Evolutionary conservation across 225 moss, liverwort and hornwort species (phyloP), one percentile per base, ranked within the genome.

Genomic region (Bryum argenteum): DNA sequence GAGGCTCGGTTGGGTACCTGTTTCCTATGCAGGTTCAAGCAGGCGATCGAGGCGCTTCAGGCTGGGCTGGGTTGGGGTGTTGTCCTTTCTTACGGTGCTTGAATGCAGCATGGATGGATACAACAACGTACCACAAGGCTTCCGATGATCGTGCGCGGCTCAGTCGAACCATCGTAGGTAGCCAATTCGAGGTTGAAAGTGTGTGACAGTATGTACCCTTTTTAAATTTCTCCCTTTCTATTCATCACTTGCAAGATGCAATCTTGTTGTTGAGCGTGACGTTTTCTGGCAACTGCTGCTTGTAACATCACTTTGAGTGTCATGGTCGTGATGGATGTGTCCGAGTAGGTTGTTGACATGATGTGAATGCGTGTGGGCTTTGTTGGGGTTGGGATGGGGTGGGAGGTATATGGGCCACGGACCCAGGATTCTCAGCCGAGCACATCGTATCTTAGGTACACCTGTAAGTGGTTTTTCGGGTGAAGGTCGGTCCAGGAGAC

Each of bases 21-120:
- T 77, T 82, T 82, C 82, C 80, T 77, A 81, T 82, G 80, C 83
- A 83, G 89, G 80, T 81, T 79, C 79, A 81, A 81, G 80, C 83
- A 83, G 89, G 80, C 80, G 67, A 80, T 82, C 75, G 73, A 62
- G 58, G 66, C 42, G 60, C 59, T 78, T 70, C 47, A 61, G 73
- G 79, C 28, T 50, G 64, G 75, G 82, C 73, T 81, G 83, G 79
- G 78, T 78, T 63, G 67, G 71, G n/a, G n/a, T n/a, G n/a, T 55
- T 81, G 81, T 76, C 67, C 63, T 53, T 79, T 79, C 67, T 58
- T 77, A 76, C 66, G 79, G 78, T 81, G 87, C 79, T 76, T 84
- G 81, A 61, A 44, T 87, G 83, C 84, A 87, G 83, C 77, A 81
- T 71, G 68, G 81, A 71, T 16, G 81, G 81, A 78, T 54, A 71